Conservation (phyloP, 1,284 basidiomycete genomes). For the Lignosus rhinocerotis region DNA sequence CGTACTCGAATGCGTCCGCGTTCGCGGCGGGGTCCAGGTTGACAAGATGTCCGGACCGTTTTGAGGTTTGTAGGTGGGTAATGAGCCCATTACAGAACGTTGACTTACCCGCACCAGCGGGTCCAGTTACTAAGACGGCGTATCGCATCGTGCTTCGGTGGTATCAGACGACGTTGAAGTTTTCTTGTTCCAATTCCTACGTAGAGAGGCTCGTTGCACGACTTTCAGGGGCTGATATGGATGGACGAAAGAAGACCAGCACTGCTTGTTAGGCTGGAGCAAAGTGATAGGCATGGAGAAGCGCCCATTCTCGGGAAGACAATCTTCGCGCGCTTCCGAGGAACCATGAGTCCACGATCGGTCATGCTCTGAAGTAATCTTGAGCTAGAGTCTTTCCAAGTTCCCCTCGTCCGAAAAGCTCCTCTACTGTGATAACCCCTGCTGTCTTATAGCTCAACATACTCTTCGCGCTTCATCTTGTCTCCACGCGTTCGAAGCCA, state of each 20-base stretch:
- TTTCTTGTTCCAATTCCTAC: too few species aligned
- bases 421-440: neutral
- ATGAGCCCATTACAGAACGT: conserved; percentile 91
- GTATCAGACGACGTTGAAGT: too few species aligned
- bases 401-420: neutral
- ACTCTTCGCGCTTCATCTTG: neutral
- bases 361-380: neutral
- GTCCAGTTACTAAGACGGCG: conserved; percentile 86
- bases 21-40: conserved; percentile 98
- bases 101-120: conserved; percentile 97
- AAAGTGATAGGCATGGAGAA: neutral
- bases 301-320: conserved; percentile 17
- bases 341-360: neutral
- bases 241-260: neutral
- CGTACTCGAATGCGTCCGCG: conserved; percentile 84
- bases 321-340: conserved; percentile 15
- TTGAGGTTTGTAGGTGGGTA: conserved; percentile 86
- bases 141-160: conserved; percentile 67
- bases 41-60: conserved; percentile 88
- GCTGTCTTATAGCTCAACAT: neutral
- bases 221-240: neutral
- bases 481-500: conserved; percentile 30
- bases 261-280: conserved; percentile 12
- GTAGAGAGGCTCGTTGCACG: too few species aligned
- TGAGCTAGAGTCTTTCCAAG: neutral